phyloP scores from a whole-genome alignment of 257 asterid species.

The Nicotiana tomentosiformis region DNA sequence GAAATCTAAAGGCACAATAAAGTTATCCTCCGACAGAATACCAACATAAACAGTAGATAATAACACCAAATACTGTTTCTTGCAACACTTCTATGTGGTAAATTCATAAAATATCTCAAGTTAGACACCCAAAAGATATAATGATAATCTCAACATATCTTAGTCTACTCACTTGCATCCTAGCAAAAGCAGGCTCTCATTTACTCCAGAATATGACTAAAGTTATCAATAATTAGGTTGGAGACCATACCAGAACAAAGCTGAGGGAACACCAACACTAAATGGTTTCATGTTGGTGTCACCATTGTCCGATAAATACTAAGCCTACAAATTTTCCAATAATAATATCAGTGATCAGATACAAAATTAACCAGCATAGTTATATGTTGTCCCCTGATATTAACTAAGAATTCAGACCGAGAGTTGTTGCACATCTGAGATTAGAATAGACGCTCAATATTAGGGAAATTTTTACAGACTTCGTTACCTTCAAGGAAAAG shows the following conservation, averaged over 20 bases:
- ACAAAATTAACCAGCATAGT: constrained; percentile 9
- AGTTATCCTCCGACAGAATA: neutral
- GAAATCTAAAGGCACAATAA: neutral
- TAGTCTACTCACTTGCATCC: neutral
- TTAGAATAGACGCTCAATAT: constrained; percentile 1
- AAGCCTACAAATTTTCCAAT: constrained; percentile 11
- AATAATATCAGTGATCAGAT: constrained; percentile 8
- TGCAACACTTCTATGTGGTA: neutral
- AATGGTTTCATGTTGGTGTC: constrained; percentile 15
- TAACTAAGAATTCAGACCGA: neutral
- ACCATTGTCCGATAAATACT: constrained; percentile 3
- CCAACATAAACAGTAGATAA: neutral
- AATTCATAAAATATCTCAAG: neutral
- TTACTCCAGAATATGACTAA: neutral
- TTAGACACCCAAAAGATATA: neutral
- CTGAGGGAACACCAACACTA: constrained; percentile 11
- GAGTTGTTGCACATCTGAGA: neutral
- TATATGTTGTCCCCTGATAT: neutral
- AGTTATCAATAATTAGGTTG: neutral
- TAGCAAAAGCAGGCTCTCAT: neutral
- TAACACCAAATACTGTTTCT: neutral
- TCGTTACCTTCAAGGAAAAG: constrained; percentile 3
- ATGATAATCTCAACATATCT: neutral
- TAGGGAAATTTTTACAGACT: neutral
- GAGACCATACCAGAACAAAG: constrained; percentile 14